A percentile compares a stretch with the other conserved stretches of the same genome.
Evolutionary conservation across 805 yeast species (phyloP).

Genomic region (Zygosaccharomyces pseudorouxii): DNA sequence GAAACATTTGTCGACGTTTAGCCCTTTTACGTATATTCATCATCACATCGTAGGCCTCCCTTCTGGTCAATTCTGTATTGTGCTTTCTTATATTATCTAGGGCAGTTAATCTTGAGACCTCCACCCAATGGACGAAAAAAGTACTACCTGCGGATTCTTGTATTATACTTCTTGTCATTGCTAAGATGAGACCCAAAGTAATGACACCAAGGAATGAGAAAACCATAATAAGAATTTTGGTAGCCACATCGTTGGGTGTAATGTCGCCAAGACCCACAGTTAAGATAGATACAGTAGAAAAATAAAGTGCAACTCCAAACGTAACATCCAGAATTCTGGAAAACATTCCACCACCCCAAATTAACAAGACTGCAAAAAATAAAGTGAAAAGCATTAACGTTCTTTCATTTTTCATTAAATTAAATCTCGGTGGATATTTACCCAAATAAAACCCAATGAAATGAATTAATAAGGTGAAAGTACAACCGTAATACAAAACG

Average conservation of each 20-base stretch:
- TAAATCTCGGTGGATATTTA: constrained; percentile 67
- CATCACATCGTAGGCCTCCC: constrained; percentile 54
- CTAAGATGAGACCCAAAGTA: constrained; percentile 66
- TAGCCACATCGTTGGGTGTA: constrained; percentile 48
- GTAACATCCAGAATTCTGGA: constrained; percentile 42
- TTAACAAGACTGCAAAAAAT: constrained; percentile 62
- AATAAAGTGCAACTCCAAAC: constrained; percentile 68
- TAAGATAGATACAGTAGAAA: constrained; percentile 63
- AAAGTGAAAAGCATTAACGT: constrained; percentile 68
- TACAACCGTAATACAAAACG: constrained; percentile 55
- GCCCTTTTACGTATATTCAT: constrained; percentile 45
- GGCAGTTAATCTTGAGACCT: constrained; percentile 41
- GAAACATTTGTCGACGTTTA: constrained; percentile 35
- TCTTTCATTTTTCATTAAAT: constrained; percentile 62
- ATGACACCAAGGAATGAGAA: constrained; percentile 70
- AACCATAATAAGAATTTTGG: constrained; percentile 54
- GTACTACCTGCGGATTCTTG: constrained; percentile 58
- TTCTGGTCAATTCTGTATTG: constrained; percentile 33
- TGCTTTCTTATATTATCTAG: constrained; percentile 14
- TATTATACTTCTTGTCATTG: constrained; percentile 63
- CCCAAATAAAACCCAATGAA: constrained; percentile 53
- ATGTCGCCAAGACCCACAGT: constrained; percentile 83
- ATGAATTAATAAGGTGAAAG: constrained; percentile 50
- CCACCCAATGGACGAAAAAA: constrained; percentile 61
- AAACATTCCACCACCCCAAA: constrained; percentile 63